Evolutionary conservation across 2,329 filamentous ascomycete species (phyloP).

Genomic region (Emericellopsis atlantica): DNA sequence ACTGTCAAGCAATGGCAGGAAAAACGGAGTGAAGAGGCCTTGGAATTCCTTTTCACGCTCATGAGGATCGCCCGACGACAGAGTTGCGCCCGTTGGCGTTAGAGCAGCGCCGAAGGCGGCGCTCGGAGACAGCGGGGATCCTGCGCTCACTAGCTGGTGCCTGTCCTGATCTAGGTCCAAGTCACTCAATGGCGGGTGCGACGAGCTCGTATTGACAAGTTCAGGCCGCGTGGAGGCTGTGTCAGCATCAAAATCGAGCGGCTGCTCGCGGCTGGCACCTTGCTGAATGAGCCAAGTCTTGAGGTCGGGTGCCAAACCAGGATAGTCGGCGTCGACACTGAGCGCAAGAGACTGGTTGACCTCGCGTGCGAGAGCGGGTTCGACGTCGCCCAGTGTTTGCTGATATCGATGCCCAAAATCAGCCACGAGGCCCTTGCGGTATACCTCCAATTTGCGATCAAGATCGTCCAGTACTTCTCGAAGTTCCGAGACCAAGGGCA

Average conservation of each 20-base stretch:
- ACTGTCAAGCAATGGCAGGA: conserved; percentile 47
- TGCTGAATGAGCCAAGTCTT: conserved; percentile 1
- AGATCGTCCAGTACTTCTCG: conserved; percentile 41
- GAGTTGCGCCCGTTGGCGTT: conserved; percentile 14
- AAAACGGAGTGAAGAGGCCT: conserved; percentile 50
- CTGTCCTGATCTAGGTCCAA: not conserved
- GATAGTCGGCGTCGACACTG: conserved; percentile 28
- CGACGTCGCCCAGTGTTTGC: conserved; percentile 32
- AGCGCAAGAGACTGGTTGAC: conserved; percentile 33
- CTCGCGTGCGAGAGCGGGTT: conserved; percentile 29
- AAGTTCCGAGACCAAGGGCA: conserved; percentile 35
- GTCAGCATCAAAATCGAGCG: no score
- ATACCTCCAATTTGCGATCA: conserved; percentile 42
- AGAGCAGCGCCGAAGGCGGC: conserved; percentile 10
- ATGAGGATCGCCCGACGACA: conserved; percentile 12
- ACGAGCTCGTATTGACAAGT: no score
- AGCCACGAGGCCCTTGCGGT: conserved; percentile 41
- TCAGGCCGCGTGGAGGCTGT: no score
- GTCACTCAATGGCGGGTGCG: not conserved
- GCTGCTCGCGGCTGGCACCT: no score
- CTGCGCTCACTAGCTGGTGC: no score
- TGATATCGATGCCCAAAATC: conserved; percentile 44
- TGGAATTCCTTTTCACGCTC: conserved; percentile 47
- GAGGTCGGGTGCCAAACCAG: conserved; percentile 27
- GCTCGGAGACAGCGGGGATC: conserved; percentile 2